Evolutionary conservation across 768 basidiomycete genomes (phyloP).

Genomic region (Lentinula raphanica): DNA sequence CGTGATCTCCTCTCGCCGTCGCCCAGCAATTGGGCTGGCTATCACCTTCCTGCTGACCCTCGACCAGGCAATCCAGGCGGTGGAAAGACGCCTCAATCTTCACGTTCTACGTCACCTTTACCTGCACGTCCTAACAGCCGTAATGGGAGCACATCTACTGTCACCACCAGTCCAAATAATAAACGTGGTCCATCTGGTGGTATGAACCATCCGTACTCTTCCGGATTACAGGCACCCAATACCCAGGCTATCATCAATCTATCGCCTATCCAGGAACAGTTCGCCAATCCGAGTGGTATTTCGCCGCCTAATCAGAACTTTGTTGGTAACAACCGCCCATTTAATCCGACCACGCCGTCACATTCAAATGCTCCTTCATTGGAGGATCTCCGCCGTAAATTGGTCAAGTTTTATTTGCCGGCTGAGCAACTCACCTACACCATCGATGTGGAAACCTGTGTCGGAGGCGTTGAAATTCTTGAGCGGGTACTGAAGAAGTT

Average conservation of each 20-base stretch:
- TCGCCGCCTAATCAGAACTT: slow-evolving; percentile 48
- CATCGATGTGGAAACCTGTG: slow-evolving; percentile 77
- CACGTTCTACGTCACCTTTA: slow-evolving; percentile 42
- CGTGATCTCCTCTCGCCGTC: slow-evolving; percentile 35
- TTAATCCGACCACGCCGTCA: slow-evolving; percentile 40
- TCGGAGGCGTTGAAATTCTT: slow-evolving; percentile 79
- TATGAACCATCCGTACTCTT: slow-evolving; percentile 52
- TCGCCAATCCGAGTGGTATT: slow-evolving; percentile 36
- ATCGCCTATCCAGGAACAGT: slow-evolving; percentile 72
- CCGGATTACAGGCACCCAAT: slow-evolving; percentile 28
- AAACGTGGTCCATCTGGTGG: slow-evolving; percentile 42
- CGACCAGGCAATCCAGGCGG: slow-evolving; percentile 46
- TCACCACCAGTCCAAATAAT: slow-evolving; percentile 28
- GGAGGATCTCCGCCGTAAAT: slow-evolving; percentile 76
- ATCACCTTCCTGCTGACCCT: slow-evolving; percentile 59
- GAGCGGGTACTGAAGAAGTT: slow-evolving; percentile 90
- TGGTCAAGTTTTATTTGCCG: slow-evolving; percentile 83
- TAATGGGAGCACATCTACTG: slow-evolving; percentile 43
- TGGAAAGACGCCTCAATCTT: slow-evolving; percentile 30
- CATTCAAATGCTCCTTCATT: slow-evolving; percentile 46
- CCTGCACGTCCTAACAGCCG: slow-evolving; percentile 40
- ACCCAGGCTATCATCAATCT: slow-evolving; percentile 35
- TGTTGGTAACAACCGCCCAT: slow-evolving; percentile 56
- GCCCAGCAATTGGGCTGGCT: slow-evolving; percentile 36
- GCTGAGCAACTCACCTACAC: slow-evolving; percentile 76